A percentile compares a stretch with the other conserved stretches of the same genome.
Evolutionary conservation across 108 stramenopile species (phyloP).

Genomic region (Nitzschia sp.): DNA sequence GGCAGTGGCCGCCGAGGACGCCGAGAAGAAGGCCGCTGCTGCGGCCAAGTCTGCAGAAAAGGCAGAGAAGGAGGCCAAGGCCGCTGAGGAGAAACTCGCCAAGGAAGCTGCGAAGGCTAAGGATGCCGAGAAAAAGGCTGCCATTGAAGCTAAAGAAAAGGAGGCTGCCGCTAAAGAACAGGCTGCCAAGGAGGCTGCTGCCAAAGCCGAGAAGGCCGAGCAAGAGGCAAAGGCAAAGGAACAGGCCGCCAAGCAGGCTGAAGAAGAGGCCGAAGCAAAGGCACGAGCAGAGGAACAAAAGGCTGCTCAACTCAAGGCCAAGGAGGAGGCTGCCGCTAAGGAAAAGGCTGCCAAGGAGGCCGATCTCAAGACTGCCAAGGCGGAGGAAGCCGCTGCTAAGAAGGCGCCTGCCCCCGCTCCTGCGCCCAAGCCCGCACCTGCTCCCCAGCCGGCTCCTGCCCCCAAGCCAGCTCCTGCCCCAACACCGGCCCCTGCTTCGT

Average conservation of each 20-base stretch:
- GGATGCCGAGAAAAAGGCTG: conserved; percentile 23
- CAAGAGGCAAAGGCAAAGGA: conserved; percentile 22
- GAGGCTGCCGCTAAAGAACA: conserved; percentile 1
- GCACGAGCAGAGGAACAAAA: conserved; percentile 39
- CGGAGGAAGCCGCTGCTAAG: conserved; percentile 28
- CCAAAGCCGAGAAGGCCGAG: conserved; percentile 28
- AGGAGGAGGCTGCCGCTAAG: conserved; percentile 42
- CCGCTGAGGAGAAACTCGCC: conserved; percentile 26
- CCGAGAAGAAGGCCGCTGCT: conserved; percentile 44
- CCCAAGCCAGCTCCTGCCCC: conserved; percentile 37
- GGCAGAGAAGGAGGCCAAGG: conserved; percentile 21
- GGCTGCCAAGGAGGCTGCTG: conserved; percentile 36
- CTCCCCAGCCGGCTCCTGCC: conserved; percentile 13
- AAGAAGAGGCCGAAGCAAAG: conserved; percentile 34
- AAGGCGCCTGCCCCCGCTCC: conserved; percentile 41
- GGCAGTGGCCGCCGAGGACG: conserved; percentile 17
- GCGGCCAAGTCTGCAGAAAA: conserved; percentile 28
- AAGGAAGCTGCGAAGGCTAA: conserved; percentile 35
- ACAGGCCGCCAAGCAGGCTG: conserved; percentile 28
- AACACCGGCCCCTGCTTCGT: conserved; percentile 17
- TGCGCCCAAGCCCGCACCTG: conserved; percentile 21
- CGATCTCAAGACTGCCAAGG: conserved; percentile 32
- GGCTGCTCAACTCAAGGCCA: conserved; percentile 33
- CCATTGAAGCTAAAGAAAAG: conserved; percentile 23
- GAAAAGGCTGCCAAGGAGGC: conserved; percentile 40